Evolutionary conservation across 306 rosid genomes (phyloP).

Genomic region (Quercus agrifolia): DNA sequence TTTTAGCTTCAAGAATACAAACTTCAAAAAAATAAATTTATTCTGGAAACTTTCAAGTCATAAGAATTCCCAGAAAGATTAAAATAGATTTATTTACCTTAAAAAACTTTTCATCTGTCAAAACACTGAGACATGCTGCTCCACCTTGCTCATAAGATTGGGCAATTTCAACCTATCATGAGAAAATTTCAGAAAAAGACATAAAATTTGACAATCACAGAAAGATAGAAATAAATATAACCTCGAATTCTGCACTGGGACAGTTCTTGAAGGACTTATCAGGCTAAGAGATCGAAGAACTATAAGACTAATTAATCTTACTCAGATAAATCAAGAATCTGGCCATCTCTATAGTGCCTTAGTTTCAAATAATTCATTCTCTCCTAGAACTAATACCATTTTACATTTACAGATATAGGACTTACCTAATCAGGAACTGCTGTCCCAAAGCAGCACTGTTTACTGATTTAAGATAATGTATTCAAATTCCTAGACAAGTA

Average conservation of each 20-base stretch:
- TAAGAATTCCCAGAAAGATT: background rate
- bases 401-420: background rate
- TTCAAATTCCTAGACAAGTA: background rate
- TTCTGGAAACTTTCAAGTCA: background rate
- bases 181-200: background rate
- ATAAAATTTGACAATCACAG: slow-evolving; percentile 12
- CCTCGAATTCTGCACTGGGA: background rate
- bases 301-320: slow-evolving; percentile 10
- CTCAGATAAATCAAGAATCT: slow-evolving; percentile 8
- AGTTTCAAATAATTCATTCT: background rate
- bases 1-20: slow-evolving; percentile 12
- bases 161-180: slow-evolving; percentile 78
- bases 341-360: slow-evolving; percentile 8
- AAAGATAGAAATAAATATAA: slow-evolving; percentile 10
- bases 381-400: background rate
- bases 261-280: background rate
- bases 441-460: background rate
- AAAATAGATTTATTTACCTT: slow-evolving; percentile 50
- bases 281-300: background rate
- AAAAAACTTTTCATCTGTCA: slow-evolving; percentile 85
- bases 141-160: slow-evolving; percentile 91
- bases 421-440: background rate
- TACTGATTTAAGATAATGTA: background rate
- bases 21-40: slow-evolving; percentile 8
- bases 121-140: slow-evolving; percentile 97